Base-by-base conservation (phyloP, 768 basidiomycete species). In the Auriscalpium vulgare region DNA sequence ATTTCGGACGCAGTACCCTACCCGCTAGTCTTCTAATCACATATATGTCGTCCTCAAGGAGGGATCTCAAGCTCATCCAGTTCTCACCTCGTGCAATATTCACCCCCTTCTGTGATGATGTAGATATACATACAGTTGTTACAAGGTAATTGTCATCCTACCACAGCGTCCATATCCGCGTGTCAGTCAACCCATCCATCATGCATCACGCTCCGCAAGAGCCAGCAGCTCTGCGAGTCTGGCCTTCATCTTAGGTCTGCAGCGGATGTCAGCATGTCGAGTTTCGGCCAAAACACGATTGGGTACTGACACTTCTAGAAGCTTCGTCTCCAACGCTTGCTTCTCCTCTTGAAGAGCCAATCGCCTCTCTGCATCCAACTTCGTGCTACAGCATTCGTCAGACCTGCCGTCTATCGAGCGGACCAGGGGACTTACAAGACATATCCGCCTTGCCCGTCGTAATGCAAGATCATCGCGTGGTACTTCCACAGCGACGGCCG, bases 291-390 rank as follows among this genome's bases (percentile, higher is more conserved):
- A 52, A 47, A 17, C 19, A 47, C 29, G 10, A 37, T 59, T 21
- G 48, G 16, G 37, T 49, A 78, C 89, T 78, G 68, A 91, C 81
- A 97, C 87, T 69, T 94, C 91, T 37, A 88, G 75, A 57, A 97
- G 70, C 69, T 89, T 95, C 35, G 84, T 76, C 67, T 97, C 93
- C 48, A 97, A 68, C 34, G 75, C 78, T 69, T 95, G 91, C 71
- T 95, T 97, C 78, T 99, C 95, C 67, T 95, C 91, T 71, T 97
- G 93, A 46, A 97, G 73, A 1, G 87, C 91, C 50, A 97, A 75
- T 10, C 95, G 82, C 69, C 85, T 88, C 71, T 95, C 90, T 16
- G 92, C 88, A 65, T 97, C 88, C 37, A 98, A 75, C 65, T 88
- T 84, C 21, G 91, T 92, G 71, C 92, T 95, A 63, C 10, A 44